Percentiles rank a stretch among this genome's conserved stretches.
These are phyloP conservation scores for Arthrobotrys musiformis DNA, from an alignment of 2,329 filamentous ascomycete genomes.

Conservation along the genomic window DNA sequence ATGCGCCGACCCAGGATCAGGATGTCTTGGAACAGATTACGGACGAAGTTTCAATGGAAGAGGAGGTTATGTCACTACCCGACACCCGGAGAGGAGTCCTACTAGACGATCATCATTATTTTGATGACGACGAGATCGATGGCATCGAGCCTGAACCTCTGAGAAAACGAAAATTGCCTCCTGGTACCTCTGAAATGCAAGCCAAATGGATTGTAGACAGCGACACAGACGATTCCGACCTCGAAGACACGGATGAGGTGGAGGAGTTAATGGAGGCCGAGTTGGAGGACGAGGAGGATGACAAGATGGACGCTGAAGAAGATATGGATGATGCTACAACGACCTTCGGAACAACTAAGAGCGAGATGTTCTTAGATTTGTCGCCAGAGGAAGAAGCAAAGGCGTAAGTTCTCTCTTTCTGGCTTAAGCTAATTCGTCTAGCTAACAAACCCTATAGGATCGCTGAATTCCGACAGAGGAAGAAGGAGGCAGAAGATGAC, in stretches of 20 bases:
- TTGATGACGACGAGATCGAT: slow-evolving; percentile 82
- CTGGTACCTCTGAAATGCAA: slow-evolving; percentile 93
- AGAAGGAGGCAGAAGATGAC: slow-evolving; percentile 85
- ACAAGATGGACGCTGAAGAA: slow-evolving; percentile 64
- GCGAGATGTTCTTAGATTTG: slow-evolving; percentile 86
- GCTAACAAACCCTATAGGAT: slow-evolving; percentile 63
- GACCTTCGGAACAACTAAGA: slow-evolving; percentile 77
- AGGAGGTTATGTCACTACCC: slow-evolving; percentile 69
- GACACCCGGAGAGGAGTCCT: slow-evolving; percentile 78
- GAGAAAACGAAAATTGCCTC: slow-evolving; percentile 78
- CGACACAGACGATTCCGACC: slow-evolving; percentile 81
- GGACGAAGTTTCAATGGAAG: slow-evolving; percentile 82
- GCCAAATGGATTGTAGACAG: slow-evolving; percentile 88
- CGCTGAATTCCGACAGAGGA: slow-evolving; percentile 82
- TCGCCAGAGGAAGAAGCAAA: slow-evolving; percentile 79
- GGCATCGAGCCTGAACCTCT: slow-evolving; percentile 66
- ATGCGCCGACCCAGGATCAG: slow-evolving; percentile 78
- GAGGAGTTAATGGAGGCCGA: slow-evolving; percentile 63
- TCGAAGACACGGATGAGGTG: slow-evolving; percentile 75
- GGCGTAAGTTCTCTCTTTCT: slow-evolving; percentile 26
- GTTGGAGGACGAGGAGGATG: slow-evolving; percentile 62
- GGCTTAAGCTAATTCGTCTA: too few species aligned
- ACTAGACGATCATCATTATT: slow-evolving; percentile 97
- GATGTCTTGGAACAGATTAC: slow-evolving; percentile 86
- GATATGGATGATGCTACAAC: slow-evolving; percentile 76